Evolutionary conservation across 2,329 filamentous ascomycete genomes (phyloP).

Genomic region (Penicillium sp.): DNA sequence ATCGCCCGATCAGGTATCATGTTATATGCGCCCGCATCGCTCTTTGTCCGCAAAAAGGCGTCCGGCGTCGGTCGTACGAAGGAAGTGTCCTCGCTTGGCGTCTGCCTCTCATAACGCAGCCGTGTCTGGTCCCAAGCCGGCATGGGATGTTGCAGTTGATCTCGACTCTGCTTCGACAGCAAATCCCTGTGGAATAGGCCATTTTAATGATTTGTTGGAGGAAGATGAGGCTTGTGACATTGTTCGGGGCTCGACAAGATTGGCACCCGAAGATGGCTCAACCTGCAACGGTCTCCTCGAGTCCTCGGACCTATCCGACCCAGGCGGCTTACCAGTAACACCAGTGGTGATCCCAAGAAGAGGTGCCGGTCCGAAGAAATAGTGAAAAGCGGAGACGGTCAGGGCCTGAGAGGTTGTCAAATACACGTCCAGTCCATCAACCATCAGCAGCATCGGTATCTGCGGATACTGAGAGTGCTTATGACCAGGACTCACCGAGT

Average conservation of each 20-base stretch:
- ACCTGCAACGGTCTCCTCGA: neutral
- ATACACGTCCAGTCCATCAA: no score
- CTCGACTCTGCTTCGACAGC: neutral
- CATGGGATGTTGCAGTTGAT: neutral
- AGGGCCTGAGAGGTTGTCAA: no score
- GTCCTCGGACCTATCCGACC: neutral
- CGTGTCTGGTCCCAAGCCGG: neutral
- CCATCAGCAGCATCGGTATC: no score
- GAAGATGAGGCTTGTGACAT: no score
- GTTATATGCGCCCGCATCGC: neutral
- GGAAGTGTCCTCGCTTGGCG: neutral
- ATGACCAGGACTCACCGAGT: no score
- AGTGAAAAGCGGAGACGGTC: no score
- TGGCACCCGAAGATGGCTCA: neutral
- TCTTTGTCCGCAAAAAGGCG: neutral
- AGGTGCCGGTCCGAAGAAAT: neutral
- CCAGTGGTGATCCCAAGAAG: neutral
- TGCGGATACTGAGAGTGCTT: no score
- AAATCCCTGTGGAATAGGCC: neutral
- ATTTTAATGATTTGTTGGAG: neutral
- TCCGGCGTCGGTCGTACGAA: neutral
- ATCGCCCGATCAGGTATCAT: neutral
- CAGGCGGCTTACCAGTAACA: neutral
- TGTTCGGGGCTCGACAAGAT: neutral
- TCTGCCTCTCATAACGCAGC: neutral